Conservation (phyloP, 2,329 filamentous ascomycete genomes). For the Ophiostoma triangulosporum region DNA sequence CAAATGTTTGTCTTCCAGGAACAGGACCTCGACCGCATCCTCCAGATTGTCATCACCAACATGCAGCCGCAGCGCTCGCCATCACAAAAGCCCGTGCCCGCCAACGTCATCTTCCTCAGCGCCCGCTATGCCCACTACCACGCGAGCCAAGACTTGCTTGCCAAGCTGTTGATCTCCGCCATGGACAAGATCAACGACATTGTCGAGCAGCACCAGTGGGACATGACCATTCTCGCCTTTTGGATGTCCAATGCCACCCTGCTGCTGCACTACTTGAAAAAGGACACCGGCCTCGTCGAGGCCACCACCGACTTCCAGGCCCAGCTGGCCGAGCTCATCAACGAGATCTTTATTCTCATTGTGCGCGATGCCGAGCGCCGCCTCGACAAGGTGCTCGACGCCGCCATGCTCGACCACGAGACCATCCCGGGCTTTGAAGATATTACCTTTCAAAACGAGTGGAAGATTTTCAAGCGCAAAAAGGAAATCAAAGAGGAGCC, state of each 20-base stretch:
- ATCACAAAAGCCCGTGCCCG: conserved; percentile 93
- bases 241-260: conserved; percentile 97
- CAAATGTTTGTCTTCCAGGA: conserved; percentile 99
- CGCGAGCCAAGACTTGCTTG: conserved; percentile 71
- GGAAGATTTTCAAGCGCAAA: conserved; percentile 92
- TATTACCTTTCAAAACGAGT: conserved; percentile 94
- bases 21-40: conserved; percentile 75
- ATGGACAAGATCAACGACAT: conserved; percentile 96
- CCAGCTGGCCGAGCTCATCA: conserved; percentile 85
- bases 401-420: conserved; percentile 92
- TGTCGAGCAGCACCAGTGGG: conserved; percentile 93
- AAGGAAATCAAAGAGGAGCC: conserved; percentile 82
- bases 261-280: conserved; percentile 91
- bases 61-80: conserved; percentile 95
- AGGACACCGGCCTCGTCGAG: conserved; percentile 69
- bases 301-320: conserved; percentile 82
- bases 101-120: conserved; percentile 92
- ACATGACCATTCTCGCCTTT: conserved; percentile 98
- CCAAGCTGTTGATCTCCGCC: conserved; percentile 65
- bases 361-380: conserved; percentile 90
- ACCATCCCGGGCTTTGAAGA: conserved; percentile 96
- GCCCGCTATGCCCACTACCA: conserved; percentile 96
- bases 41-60: conserved; percentile 92
- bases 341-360: conserved; percentile 96
- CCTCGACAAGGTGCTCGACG: conserved; percentile 89